A percentile compares a stretch with the other conserved stretches of the same genome.
phyloP scores from a whole-genome alignment of 1,139 yeast species.

The Geotrichum phurueaensis region DNA sequence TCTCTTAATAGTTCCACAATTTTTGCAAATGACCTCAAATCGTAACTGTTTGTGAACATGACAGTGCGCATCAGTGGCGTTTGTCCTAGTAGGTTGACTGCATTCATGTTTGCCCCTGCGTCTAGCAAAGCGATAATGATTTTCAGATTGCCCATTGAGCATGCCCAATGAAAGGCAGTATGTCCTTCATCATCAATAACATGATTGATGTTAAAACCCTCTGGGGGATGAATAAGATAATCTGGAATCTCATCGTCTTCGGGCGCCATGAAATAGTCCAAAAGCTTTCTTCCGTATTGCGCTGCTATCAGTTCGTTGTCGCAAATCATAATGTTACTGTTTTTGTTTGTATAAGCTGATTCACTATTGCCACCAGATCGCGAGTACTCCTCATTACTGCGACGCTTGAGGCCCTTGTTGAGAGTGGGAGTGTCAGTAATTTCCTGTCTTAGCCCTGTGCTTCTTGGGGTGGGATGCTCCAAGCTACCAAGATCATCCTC shows the following conservation, averaged over 20 bases:
- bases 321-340: constrained; percentile 30
- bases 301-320: constrained; percentile 35
- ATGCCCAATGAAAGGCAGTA: constrained; percentile 95
- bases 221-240: constrained; percentile 67
- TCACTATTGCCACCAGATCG: constrained; percentile 1
- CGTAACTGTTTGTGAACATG: constrained; percentile 82
- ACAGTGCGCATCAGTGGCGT: constrained; percentile 80
- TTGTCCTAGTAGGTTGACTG: constrained; percentile 69
- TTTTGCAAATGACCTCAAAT: constrained; percentile 64
- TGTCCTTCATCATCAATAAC: constrained; percentile 95
- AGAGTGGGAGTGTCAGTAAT: constrained; percentile 16
- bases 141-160: constrained; percentile 78
- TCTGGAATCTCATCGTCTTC: constrained; percentile 71
- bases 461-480: constrained; percentile 14
- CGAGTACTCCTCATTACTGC: constrained; percentile 1
- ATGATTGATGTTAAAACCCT: constrained; percentile 74
- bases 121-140: constrained; percentile 65
- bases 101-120: constrained; percentile 70
- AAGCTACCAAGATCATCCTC: constrained; percentile 30
- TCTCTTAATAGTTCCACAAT: constrained; percentile 65
- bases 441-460: constrained; percentile 11
- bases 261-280: constrained; percentile 60
- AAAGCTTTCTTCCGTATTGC: constrained; percentile 41
- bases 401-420: constrained; percentile 1
- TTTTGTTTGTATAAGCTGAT: constrained; percentile 18